Conservation (phyloP, 352 stramenopile genomes). For the Globisporangium barbulae region DNA sequence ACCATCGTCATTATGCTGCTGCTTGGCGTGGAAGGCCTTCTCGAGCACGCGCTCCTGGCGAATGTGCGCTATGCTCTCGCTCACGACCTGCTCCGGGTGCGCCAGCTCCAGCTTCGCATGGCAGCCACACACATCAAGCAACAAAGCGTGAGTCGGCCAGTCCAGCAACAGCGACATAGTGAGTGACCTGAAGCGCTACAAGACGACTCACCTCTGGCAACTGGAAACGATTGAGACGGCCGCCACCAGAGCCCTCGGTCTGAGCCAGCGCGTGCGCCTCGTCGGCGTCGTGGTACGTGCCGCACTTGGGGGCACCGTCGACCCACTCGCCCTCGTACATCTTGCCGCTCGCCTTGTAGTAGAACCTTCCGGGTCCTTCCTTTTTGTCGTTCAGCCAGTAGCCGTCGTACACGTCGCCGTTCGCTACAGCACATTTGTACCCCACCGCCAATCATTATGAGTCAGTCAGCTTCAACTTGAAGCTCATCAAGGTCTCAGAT, state of each 20-base stretch:
- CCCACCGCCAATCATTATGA: neutral
- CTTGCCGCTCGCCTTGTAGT: conserved; percentile 81
- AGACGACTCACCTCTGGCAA: conserved; percentile 47
- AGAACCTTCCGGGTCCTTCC: conserved; percentile 80
- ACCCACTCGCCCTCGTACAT: conserved; percentile 91
- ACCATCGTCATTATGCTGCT: conserved; percentile 15
- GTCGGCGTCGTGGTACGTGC: conserved; percentile 50
- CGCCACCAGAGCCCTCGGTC: neutral
- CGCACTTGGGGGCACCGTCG: conserved; percentile 69
- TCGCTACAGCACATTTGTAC: conserved; percentile 31
- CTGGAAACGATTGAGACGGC: conserved; percentile 42
- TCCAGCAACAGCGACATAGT: too few relatives aligned
- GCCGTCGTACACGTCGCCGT: conserved; percentile 86
- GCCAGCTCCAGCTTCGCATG: conserved; percentile 56
- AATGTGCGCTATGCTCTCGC: conserved; percentile 64
- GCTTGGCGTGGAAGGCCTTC: conserved; percentile 29
- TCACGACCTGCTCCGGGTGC: conserved; percentile 68
- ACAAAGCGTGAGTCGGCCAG: neutral
- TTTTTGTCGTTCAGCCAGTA: conserved; percentile 88
- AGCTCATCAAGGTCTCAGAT: neutral
- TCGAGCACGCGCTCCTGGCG: conserved; percentile 61
- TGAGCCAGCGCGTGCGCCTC: conserved; percentile 22
- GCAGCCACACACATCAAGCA: neutral
- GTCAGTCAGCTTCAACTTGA: too few relatives aligned
- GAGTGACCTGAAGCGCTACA: neutral